Evolutionary conservation across 805 yeast genomes (phyloP).

Genomic region (Debaryomyces hansenii): DNA sequence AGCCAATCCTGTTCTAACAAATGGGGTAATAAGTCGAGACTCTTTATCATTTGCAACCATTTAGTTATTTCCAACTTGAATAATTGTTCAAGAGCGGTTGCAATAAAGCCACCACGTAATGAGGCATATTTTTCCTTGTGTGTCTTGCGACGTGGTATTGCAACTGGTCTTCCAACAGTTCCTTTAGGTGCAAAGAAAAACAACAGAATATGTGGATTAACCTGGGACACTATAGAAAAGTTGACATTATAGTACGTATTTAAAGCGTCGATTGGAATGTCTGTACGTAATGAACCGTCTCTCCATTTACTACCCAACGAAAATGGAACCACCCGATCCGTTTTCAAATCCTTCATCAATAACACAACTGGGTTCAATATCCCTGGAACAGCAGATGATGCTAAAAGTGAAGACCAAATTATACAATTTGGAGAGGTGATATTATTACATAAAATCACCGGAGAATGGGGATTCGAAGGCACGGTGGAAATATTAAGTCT

Average conservation of each 20-base stretch:
- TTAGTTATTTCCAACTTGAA: conserved; percentile 73
- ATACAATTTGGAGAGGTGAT: conserved; percentile 78
- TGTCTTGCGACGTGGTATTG: conserved; percentile 47
- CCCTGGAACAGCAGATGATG: conserved; percentile 84
- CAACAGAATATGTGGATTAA: conserved; percentile 76
- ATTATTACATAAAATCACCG: conserved; percentile 74
- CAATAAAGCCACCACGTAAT: conserved; percentile 75
- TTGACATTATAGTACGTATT: conserved; percentile 76
- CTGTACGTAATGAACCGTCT: conserved; percentile 79
- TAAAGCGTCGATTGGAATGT: conserved; percentile 71
- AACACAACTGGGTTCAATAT: conserved; percentile 76
- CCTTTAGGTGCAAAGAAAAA: conserved; percentile 80
- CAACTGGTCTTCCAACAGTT: conserved; percentile 76
- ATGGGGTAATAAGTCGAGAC: conserved; percentile 66
- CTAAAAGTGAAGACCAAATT: conserved; percentile 76
- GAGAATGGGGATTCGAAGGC: conserved; percentile 80
- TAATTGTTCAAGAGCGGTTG: conserved; percentile 69
- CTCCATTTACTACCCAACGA: conserved; percentile 75
- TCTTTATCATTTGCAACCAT: conserved; percentile 68
- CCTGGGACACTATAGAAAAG: conserved; percentile 77
- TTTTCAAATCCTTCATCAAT: conserved; percentile 58
- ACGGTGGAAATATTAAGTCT: conserved; percentile 73
- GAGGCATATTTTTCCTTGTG: conserved; percentile 31
- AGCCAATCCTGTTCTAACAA: conserved; percentile 80
- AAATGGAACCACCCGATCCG: conserved; percentile 54